These are phyloP conservation scores for Hypericum androsaemum DNA, from an alignment of 345 rosid genomes.

Conservation along the genomic window DNA sequence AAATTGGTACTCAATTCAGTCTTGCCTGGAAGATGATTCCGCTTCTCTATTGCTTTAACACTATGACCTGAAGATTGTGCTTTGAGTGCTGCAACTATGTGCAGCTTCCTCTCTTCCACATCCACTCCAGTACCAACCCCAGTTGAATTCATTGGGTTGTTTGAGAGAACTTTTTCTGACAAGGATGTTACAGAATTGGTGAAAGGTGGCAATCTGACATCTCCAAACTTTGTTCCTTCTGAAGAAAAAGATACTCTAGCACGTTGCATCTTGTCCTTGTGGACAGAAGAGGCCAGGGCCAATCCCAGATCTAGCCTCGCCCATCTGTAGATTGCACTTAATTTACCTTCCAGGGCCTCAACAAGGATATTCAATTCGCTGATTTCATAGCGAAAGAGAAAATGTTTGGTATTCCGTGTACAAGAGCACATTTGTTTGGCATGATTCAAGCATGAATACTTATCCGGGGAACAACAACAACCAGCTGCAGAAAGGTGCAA, in stretches of 20 bases:
- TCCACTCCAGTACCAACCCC: slow-evolving; percentile 13
- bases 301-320: slow-evolving; percentile 93
- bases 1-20: slow-evolving; percentile 21
- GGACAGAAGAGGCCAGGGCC: slow-evolving; percentile 48
- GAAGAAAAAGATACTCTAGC: slow-evolving; percentile 30
- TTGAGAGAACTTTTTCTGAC: slow-evolving; percentile 28
- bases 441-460: slow-evolving; percentile 80
- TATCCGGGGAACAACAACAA: slow-evolving; percentile 86
- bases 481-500: slow-evolving; percentile 97
- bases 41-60: slow-evolving; percentile 15
- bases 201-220: slow-evolving; percentile 27
- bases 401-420: slow-evolving; percentile 53
- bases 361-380: slow-evolving; percentile 78
- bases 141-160: slow-evolving; percentile 18
- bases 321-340: slow-evolving; percentile 95
- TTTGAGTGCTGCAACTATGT: slow-evolving; percentile 22
- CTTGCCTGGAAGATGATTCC: slow-evolving; percentile 18
- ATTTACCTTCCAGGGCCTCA: slow-evolving; percentile 93
- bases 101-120: slow-evolving; percentile 20
- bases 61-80: slow-evolving; percentile 17
- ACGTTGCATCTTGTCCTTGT: slow-evolving; percentile 31
- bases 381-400: slow-evolving; percentile 76
- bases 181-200: slow-evolving; percentile 27
- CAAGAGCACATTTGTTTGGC: slow-evolving; percentile 81
- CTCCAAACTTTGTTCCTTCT: slow-evolving; percentile 27